phyloP scores from a whole-genome alignment of 345 rosid species.

The Moricandia moricandioides region DNA sequence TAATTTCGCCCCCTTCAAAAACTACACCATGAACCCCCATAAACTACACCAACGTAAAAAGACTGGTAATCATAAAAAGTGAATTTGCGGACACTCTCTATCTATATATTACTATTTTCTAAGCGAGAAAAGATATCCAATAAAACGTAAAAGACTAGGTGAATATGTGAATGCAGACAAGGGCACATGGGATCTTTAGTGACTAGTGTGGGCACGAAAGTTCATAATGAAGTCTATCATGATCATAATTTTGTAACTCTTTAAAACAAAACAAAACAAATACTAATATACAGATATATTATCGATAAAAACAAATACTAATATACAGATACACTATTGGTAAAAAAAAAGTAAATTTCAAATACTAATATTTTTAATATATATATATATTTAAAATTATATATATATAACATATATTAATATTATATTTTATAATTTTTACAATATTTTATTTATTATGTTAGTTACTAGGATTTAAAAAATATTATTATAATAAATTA shows the following conservation, averaged over 20 bases:
- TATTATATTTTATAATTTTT: too few species aligned
- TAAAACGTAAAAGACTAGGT: slow-evolving; percentile 26
- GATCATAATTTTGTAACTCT: slow-evolving; percentile 15
- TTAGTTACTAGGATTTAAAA: too few species aligned
- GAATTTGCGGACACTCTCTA: slow-evolving; percentile 1
- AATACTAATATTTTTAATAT: too few species aligned
- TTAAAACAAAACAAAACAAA: too few species aligned
- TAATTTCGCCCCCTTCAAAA: neutral
- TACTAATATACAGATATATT: too few species aligned
- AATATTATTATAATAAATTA: too few species aligned
- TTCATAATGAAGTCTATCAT: slow-evolving; percentile 25
- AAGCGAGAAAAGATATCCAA: neutral
- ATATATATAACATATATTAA: too few species aligned
- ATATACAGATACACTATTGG: too few species aligned
- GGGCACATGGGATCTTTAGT: slow-evolving; percentile 36
- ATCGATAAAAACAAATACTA: too few species aligned
- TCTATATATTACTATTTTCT: neutral
- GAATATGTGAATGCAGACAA: slow-evolving; percentile 31
- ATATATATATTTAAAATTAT: too few species aligned
- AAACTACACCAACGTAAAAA: neutral
- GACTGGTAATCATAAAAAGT: slow-evolving; percentile 18
- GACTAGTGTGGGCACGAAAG: slow-evolving; percentile 35
- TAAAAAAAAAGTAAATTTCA: too few species aligned
- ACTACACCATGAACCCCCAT: neutral
- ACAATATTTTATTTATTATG: too few species aligned